Conservation (phyloP, 768 basidiomycete species). For the Leccinum broughii region DNA sequence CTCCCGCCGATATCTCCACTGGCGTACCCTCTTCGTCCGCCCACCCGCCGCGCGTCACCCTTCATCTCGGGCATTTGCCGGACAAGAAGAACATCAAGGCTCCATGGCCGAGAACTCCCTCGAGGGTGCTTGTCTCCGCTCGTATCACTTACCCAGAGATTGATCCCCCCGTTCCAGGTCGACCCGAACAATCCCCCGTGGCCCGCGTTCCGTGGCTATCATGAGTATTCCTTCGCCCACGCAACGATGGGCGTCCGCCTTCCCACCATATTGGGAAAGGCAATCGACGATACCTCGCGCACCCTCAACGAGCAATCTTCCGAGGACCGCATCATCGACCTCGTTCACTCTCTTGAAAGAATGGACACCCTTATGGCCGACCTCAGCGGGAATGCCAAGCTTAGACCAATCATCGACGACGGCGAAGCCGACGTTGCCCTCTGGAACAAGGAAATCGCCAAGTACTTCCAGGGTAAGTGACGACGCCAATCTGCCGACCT, state of each 20-base stretch:
- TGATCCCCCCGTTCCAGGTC: conserved; percentile 42
- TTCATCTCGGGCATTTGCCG: conserved; percentile 73
- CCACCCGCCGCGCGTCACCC: conserved; percentile 61
- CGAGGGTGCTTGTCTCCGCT: conserved; percentile 45
- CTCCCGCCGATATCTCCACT: neutral
- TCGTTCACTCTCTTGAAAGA: conserved; percentile 81
- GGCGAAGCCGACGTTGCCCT: conserved; percentile 88
- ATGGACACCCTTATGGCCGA: conserved; percentile 91
- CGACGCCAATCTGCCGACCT: neutral
- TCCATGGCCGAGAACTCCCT: conserved; percentile 74
- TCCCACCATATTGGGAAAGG: conserved; percentile 94
- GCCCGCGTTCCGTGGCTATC: conserved; percentile 80
- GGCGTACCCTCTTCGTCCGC: conserved; percentile 19
- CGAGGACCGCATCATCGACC: conserved; percentile 83
- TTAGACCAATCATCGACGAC: conserved; percentile 88
- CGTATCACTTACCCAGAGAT: neutral
- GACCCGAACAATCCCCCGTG: conserved; percentile 84
- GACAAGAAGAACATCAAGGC: conserved; percentile 72
- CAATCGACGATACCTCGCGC: conserved; percentile 86
- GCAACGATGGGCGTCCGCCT: conserved; percentile 96
- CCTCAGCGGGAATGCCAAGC: conserved; percentile 77
- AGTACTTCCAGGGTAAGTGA: conserved; percentile 80
- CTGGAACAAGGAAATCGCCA: conserved; percentile 97
- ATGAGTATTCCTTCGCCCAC: conserved; percentile 82
- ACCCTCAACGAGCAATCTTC: conserved; percentile 85